Percentiles rank a stretch among this genome's conserved stretches.
These are phyloP conservation scores for Collybia nuda DNA, from an alignment of 768 basidiomycete genomes.

Conservation along the genomic window DNA sequence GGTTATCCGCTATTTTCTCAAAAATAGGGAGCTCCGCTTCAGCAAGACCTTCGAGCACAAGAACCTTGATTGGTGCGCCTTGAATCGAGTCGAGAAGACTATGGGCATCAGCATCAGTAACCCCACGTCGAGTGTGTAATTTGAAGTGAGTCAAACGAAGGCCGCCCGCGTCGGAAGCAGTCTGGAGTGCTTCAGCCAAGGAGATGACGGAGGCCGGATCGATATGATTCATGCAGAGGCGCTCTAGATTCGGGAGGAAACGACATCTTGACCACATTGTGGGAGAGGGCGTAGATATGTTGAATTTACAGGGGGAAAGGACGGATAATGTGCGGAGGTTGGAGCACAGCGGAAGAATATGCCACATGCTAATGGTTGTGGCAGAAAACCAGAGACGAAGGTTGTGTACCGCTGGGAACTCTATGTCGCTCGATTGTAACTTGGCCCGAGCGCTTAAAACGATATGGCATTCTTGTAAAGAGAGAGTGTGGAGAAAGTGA, in stretches of 20 bases:
- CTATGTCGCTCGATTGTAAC: conserved; percentile 16
- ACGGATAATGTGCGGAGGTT: conserved; percentile 19
- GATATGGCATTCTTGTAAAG: conserved; percentile 8
- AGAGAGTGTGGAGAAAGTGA: conserved; percentile 18
- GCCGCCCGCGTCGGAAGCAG: neutral
- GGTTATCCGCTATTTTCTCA: conserved; percentile 15
- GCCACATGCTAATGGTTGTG: conserved; percentile 22
- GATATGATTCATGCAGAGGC: conserved; percentile 20
- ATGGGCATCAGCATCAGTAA: conserved; percentile 16
- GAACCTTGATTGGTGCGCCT: conserved; percentile 16
- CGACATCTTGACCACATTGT: conserved; percentile 15
- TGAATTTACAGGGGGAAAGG: conserved; percentile 10
- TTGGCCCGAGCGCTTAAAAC: conserved; percentile 11
- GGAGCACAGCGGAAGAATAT: conserved; percentile 18
- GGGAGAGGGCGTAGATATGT: conserved; percentile 11
- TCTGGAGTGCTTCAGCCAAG: conserved; percentile 10
- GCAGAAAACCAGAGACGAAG: conserved; percentile 9
- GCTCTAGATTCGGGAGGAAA: conserved; percentile 16
- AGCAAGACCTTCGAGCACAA: conserved; percentile 23
- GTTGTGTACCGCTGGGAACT: conserved; percentile 3
- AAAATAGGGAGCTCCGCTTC: conserved; percentile 18
- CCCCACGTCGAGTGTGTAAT: conserved; percentile 20
- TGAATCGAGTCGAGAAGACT: conserved; percentile 13
- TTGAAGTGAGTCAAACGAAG: conserved; percentile 25
- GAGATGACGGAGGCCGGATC: conserved; percentile 11